Evolutionary conservation across 108 stramenopile species (phyloP).

Genomic region (Cyclostephanos tholiformis): DNA sequence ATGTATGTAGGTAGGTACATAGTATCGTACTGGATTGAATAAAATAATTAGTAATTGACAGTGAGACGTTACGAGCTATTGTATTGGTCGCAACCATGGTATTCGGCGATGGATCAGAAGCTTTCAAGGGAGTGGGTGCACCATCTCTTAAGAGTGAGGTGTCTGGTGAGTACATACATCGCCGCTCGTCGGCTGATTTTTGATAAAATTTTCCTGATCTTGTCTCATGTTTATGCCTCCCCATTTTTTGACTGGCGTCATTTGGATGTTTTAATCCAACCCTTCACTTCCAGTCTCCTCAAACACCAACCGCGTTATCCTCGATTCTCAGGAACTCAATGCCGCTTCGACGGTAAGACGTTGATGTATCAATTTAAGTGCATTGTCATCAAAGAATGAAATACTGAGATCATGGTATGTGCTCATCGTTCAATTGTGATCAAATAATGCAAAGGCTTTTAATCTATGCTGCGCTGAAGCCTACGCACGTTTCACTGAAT

Average conservation of each 20-base stretch:
- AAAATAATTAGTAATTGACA: too few species aligned
- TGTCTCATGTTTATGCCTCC: not conserved
- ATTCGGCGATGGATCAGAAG: constrained; percentile 21
- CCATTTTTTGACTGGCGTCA: not conserved
- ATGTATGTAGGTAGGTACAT: too few species aligned
- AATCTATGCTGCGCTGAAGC: constrained; percentile 49
- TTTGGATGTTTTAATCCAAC: not conserved
- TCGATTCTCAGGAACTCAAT: constrained; percentile 48
- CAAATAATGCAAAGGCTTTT: too few species aligned
- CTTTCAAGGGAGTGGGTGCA: constrained; percentile 20
- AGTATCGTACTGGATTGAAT: too few species aligned
- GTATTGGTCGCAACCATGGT: constrained; percentile 1
- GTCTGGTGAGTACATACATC: constrained; percentile 14
- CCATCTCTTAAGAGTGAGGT: constrained; percentile 29
- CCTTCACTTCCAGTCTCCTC: constrained; percentile 30
- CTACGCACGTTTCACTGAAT: constrained; percentile 45
- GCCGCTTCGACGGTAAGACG: constrained; percentile 41
- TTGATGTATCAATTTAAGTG: not conserved
- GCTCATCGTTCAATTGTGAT: too few species aligned
- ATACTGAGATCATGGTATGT: too few species aligned
- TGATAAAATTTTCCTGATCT: not conserved
- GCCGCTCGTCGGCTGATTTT: too few species aligned
- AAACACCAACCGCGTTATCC: constrained; percentile 40
- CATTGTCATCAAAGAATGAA: not conserved
- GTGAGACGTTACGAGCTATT: too few species aligned